Conservation (phyloP, 2,329 filamentous ascomycete genomes). For the Fusarium anguioides region DNA sequence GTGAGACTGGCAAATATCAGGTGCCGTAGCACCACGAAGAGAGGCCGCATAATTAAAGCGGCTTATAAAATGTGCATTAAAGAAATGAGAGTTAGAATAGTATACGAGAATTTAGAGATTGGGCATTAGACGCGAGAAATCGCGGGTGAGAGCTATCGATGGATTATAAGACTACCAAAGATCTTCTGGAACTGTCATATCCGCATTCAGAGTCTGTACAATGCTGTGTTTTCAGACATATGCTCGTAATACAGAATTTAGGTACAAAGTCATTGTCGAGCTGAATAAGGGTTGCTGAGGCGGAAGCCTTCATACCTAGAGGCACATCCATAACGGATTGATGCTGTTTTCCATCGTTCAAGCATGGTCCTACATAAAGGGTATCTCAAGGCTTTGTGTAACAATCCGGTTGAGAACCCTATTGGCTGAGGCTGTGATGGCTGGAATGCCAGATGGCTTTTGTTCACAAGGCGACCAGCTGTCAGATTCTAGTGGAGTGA, state of each 20-base stretch:
- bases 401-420: background rate
- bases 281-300: conserved; percentile 36
- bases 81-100: conserved; percentile 6
- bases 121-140: background rate
- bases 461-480: conserved; percentile 4
- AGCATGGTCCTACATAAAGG: conserved; percentile 13
- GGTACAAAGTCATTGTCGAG: conserved; percentile 28
- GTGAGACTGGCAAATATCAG: conserved; percentile 18
- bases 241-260: background rate
- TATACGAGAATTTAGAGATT: background rate
- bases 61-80: background rate
- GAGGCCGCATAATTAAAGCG: conserved; percentile 24
- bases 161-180: conserved; percentile 22
- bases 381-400: conserved; percentile 1
- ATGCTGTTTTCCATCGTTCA: conserved; percentile 15
- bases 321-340: background rate
- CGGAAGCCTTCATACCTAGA: conserved; percentile 33
- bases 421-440: background rate
- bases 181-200: conserved; percentile 2
- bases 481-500: background rate
- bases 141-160: background rate
- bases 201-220: conserved; percentile 7
- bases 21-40: conserved; percentile 12
- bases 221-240: background rate
- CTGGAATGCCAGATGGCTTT: conserved; percentile 23